Base-by-base conservation (phyloP, 208 protist species). In the Porcisia hertigi region DNA sequence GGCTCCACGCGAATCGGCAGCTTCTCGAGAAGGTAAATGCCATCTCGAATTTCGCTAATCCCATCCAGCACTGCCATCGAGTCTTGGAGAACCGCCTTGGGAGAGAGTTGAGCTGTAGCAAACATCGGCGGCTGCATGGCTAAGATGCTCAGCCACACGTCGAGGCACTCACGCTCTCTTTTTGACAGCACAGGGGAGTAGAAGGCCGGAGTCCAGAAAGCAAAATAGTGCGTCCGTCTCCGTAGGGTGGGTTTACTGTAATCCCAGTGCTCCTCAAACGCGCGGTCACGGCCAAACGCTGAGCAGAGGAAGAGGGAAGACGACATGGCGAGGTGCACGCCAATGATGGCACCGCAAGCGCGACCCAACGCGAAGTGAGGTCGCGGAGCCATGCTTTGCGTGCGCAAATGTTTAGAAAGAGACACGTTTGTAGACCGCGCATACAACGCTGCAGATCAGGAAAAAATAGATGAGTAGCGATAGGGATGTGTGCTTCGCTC, bases 221-320 rank as follows among this genome's bases (percentile, higher is more conserved):
- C 74, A 36, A 77, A 79, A 49, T 80, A 82, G 59, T 77, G 83
- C 36, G 59, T 65, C 36, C 79, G 84, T 4, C 57, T 60, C 18
- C 85, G 62, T 43, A 87, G 67, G 4, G 87, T 79, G 12, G 89
- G 87, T 2, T 74, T 89, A 73, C 88, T 92, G 64, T 86, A 92
- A 20, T 65, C 30, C 89, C 92, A 94, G 75, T 96, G 92, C 55
- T 72, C 18, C 30, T 87, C 80, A 72, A 89, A 91, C 62, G 86
- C 84, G 1, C 52, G 60, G 65, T 96, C 92, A 3, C n/a, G 85
- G 2, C 55, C 49, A 7, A 73, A 66, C 0, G 75, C 59, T 2
- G 88, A 86, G 66, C 79, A 90, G 4, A 84, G 1, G 18, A 94
- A 67, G 14, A 86, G 71, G 0, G 80, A 72, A 8, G 66, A 62